Base-by-base conservation (phyloP, 1,139 yeast species). In the Lodderomyces oxycetoniae region DNA sequence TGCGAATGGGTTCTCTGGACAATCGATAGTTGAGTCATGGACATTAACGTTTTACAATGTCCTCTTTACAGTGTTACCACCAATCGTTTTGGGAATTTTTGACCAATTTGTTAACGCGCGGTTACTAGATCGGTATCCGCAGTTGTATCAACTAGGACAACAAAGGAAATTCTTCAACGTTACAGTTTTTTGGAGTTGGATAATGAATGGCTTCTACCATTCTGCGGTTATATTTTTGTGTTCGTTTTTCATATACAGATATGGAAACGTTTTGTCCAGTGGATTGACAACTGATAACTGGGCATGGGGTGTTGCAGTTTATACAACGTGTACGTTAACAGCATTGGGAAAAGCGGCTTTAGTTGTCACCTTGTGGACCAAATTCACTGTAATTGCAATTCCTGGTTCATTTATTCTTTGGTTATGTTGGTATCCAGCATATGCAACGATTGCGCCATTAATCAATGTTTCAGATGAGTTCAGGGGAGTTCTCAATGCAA, bases 21-120 rank as follows among this genome's bases (percentile, higher is more conserved):
- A 91, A 60, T 87, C 96, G 0, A 81, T 93, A 47, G 86, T 84
- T 53, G 99, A 93, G 57, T 89, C 97, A 0, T 93, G 99, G 99
- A 87, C 97, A 0, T 77, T 93, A 53, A 91, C 98, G 0, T 83
- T 86, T 45, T 93, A 91, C 66, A 93, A 93, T 51, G 96, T 93
- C n/a, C 71, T 93, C 38, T 91, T 91, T 60, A 87, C 98, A 0
- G 96, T 86, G 17, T 65, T 87, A 31, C 98, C 99, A 4, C 98
- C 99, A 1, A 86, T 93, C 58, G 95, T 89, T 5, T 69, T 93
- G 47, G 99, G 99, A 39, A 87, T 93, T 3, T 89, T 91, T 63
- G 99, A 93, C 57, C 98, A 93, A 57, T 93, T 87, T 64, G 88
- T 93, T 30, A 81, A 87, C 45, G 95, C 97, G 16, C 71, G 96